Base-by-base conservation (phyloP, 345 rosid species). In the Linum usitatissimum region DNA sequence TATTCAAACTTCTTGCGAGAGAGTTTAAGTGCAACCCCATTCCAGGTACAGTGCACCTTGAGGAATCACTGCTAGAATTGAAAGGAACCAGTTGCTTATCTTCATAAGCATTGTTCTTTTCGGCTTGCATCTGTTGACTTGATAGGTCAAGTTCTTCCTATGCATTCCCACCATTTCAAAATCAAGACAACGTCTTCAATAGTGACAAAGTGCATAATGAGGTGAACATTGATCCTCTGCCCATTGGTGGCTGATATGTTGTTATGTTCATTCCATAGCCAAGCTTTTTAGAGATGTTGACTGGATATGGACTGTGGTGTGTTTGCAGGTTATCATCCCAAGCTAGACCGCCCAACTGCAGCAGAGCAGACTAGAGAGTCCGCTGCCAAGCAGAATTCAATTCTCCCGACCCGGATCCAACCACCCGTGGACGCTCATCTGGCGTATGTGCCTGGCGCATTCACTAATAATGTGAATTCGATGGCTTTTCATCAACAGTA, bases 11-110 rank as follows among this genome's bases (percentile, higher is more conserved):
- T 70, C 78, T 64, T 68, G 97, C 84, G 67, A 93, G 67, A 60
- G 97, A 83, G 71, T 93, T 93, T 67, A 93, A 75, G 68, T 93
- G 99, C 81, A 93, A 83, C 67, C 99, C 99, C 51, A 93, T 90
- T 75, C 90, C 88, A 18, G 99, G 97, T 61, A 93, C 71, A 68
- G 78, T 77, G 72, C 84, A 61, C 59, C 75, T 66, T 1, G 83
- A 73, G 67, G 91, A 81, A 69, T 79, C 78, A 66, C 62, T 63
- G 64, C 78, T 62, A 21, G 75, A 69, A 71, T 82, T 82, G 57
- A 68, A 19, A 61, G 73, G 76, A 48, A 75, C 71, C 66, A 79
- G 61, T 64, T 78, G 80, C 51, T 54, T 69, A 63, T 72, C 76
- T 61, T 63, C 61, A 31, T 73, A 42, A 39, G 71, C 59, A 45